phyloP scores from a whole-genome alignment of 257 asterid species.

The Striga asiatica region DNA sequence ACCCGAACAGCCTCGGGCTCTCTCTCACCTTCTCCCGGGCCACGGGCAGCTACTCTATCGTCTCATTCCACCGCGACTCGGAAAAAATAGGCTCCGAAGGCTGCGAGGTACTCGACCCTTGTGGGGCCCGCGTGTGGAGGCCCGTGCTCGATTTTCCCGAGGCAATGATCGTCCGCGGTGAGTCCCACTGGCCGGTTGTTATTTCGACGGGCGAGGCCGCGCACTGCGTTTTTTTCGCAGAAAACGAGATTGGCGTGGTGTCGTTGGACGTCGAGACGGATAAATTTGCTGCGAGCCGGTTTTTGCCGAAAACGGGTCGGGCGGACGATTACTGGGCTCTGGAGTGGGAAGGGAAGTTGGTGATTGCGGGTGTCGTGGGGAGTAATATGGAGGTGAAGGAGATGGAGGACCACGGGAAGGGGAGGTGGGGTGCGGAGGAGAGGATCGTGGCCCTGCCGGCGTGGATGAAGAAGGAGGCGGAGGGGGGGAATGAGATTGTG shows the following conservation, averaged over 20 bases:
- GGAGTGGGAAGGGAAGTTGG: conserved; percentile 26
- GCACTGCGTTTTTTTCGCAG: background rate
- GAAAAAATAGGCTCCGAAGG: background rate
- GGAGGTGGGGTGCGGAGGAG: conserved; percentile 17
- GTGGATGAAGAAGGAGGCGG: background rate
- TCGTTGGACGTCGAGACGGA: conserved; percentile 26
- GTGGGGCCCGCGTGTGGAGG: conserved; percentile 11
- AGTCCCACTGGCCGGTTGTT: too few species aligned
- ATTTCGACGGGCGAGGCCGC: conserved; percentile 4
- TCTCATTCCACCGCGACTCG: background rate
- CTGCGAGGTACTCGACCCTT: background rate
- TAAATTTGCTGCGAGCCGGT: background rate
- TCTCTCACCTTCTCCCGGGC: background rate
- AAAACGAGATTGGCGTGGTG: conserved; percentile 2
- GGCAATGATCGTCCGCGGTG: too few species aligned
- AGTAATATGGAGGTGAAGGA: conserved; percentile 15
- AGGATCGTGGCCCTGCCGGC: conserved; percentile 11
- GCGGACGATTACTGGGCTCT: background rate
- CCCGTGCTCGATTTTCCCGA: conserved; percentile 5
- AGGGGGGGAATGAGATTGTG: background rate
- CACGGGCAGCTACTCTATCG: conserved; percentile 8
- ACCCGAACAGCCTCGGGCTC: background rate
- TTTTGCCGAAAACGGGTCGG: background rate
- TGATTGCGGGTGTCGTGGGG: background rate
- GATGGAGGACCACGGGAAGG: conserved; percentile 20